Conservation (phyloP, 345 rosid genomes). For the Rhizophora apiculata region DNA sequence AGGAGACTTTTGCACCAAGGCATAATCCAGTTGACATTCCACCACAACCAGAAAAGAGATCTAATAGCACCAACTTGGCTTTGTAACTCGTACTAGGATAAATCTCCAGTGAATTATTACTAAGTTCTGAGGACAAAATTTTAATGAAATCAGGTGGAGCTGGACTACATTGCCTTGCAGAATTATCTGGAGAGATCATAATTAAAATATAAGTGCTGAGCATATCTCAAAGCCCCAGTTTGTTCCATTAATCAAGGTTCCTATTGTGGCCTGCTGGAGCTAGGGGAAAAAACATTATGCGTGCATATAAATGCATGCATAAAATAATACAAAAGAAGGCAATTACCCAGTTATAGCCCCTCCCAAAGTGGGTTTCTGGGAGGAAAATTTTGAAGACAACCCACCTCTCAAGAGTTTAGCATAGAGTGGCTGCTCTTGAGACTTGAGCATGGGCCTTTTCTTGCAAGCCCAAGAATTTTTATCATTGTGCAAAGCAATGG, state of each 20-base stretch:
- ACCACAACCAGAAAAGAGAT: slow-evolving; percentile 94
- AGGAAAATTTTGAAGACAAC: not conserved
- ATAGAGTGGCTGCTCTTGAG: not conserved
- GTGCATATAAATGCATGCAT: not conserved
- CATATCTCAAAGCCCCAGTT: not conserved
- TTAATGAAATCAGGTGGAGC: slow-evolving; percentile 23
- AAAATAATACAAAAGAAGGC: not conserved
- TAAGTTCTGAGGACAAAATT: slow-evolving; percentile 18
- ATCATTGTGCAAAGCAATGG: not conserved
- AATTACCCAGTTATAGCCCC: not conserved
- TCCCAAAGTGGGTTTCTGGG: not conserved
- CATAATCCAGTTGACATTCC: slow-evolving; percentile 95
- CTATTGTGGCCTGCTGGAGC: not conserved
- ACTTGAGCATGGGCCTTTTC: not conserved
- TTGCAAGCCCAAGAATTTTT: not conserved
- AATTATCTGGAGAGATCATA: slow-evolving; percentile 35
- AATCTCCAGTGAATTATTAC: slow-evolving; percentile 18
- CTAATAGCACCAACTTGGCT: slow-evolving; percentile 55
- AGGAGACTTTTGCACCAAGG: slow-evolving; percentile 79
- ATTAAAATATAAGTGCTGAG: too few relatives aligned
- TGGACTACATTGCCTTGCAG: slow-evolving; percentile 22
- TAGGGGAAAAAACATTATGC: not conserved
- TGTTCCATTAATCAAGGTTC: not conserved
- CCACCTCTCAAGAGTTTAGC: not conserved
- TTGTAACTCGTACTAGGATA: slow-evolving; percentile 33